Evolutionary conservation across 2,329 filamentous ascomycete species (phyloP), one percentile per base, ranked within the genome.

Genomic region (Talaromyces sp.): DNA sequence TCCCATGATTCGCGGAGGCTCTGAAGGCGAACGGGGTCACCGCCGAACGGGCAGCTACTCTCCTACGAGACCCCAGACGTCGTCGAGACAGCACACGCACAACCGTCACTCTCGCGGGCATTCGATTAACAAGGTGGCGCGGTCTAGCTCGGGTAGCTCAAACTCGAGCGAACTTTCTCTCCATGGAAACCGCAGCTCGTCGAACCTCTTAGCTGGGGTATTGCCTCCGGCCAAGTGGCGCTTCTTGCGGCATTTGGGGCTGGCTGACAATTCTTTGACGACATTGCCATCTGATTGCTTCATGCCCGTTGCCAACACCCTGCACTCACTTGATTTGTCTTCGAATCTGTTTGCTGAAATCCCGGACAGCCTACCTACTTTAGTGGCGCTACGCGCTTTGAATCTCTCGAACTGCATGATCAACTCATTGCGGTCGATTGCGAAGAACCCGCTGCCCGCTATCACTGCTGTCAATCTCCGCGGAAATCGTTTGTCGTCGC

Each of bases 331-430:
- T 60, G 95, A 99, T 74, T 81, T 99, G 54, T 98, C 95, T 0
- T 88, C 87, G 58, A 99, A 99, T 71, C 86, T 96, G 35, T 96
- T 99, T 75, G 88, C 87, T n/a, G 91, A 97, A 74, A 89, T 98
- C 60, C 95, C 95, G 0, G 95, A 98, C 74, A 95, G 91, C 70
- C 80, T 99, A 63, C 89, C 93, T 12, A 90, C 86, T 9, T 81
- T 99, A 63, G 92, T 92, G 21, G 89, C 92, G 31, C 84, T 99
- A n/a, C 88, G 93, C 67, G 93, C 95, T 25, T 80, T 99, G 60
- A 98, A 99, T 71, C 82, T 99, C 28, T 96, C 93, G 3, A 90
- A 96, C 71, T 98, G 93, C 82, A 97, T 98, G 93, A 98, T 99
- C 66, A 91, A 93, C 69, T 95, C 92, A 16, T 82, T 99, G 62